phyloP scores from a whole-genome alignment of 2,329 filamentous ascomycete genomes.

The Penicillium italicum region DNA sequence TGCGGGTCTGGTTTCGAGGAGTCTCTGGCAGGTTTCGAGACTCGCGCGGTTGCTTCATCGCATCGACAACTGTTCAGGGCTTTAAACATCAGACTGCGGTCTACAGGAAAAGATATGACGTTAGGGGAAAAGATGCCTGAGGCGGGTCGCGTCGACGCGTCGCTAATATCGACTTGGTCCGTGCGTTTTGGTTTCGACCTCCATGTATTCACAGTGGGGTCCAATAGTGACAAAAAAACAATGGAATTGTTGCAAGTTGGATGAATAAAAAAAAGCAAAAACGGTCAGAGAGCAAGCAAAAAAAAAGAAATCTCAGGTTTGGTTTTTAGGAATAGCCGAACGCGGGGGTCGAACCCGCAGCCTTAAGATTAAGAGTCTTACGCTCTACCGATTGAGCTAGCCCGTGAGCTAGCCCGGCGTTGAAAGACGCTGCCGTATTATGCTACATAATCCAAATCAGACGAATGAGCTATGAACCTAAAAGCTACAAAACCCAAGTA shows the following conservation, averaged over 20 bases:
- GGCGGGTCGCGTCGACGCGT: slow-evolving; percentile 8
- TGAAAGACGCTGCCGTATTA: accelerated
- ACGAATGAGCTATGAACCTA: too few species aligned
- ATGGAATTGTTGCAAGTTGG: too few species aligned
- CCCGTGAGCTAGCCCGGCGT: slow-evolving; percentile 30
- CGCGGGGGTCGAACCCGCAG: slow-evolving; percentile 44
- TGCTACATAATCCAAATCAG: too few species aligned
- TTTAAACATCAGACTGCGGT: slow-evolving; percentile 13
- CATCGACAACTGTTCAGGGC: slow-evolving; percentile 12
- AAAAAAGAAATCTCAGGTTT: slow-evolving; percentile 7
- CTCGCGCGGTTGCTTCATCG: slow-evolving; percentile 28
- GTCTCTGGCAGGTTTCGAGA: slow-evolving; percentile 14
- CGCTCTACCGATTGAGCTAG: slow-evolving; percentile 50
- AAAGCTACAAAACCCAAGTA: too few species aligned
- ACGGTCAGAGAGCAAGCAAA: neutral
- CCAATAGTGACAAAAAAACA: too few species aligned
- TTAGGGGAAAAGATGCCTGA: slow-evolving; percentile 4
- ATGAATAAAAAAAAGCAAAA: too few species aligned
- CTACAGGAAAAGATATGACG: slow-evolving; percentile 15
- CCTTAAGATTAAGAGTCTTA: slow-evolving; percentile 28
- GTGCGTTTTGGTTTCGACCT: neutral
- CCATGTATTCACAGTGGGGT: neutral
- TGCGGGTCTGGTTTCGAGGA: slow-evolving; percentile 20
- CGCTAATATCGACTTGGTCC: slow-evolving; percentile 7
- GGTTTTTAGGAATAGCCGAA: slow-evolving; percentile 35